phyloP scores from a whole-genome alignment of 352 stramenopile species.

The Phytophthora aleatoria region DNA sequence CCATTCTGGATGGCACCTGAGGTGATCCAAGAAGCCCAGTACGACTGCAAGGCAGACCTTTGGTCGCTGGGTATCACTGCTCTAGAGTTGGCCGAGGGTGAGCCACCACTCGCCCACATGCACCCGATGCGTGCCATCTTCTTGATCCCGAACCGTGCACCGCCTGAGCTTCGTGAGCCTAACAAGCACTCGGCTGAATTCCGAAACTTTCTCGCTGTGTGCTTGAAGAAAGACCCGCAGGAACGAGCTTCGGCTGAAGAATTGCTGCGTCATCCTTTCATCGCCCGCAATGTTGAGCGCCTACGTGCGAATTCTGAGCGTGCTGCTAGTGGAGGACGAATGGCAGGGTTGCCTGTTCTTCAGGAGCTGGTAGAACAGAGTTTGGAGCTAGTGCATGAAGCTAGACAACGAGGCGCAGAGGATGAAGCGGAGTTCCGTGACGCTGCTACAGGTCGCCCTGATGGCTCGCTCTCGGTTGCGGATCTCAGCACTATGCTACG shows the following conservation, averaged over 20 bases:
- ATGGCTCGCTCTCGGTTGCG: slow-evolving; percentile 65
- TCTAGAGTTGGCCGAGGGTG: slow-evolving; percentile 89
- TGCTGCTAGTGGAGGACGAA: slow-evolving; percentile 14
- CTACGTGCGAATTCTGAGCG: slow-evolving; percentile 36
- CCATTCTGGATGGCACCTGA: slow-evolving; percentile 94
- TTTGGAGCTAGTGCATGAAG: slow-evolving; percentile 62
- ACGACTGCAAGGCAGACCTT: slow-evolving; percentile 84
- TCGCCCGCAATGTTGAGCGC: slow-evolving; percentile 60
- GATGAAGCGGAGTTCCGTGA: slow-evolving; percentile 63
- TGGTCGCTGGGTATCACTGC: slow-evolving; percentile 90
- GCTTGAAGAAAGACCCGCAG: slow-evolving; percentile 70
- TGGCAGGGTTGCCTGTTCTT: slow-evolving; percentile 53
- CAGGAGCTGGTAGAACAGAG: slow-evolving; percentile 79
- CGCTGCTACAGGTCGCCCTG: slow-evolving; percentile 51
- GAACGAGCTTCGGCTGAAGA: slow-evolving; percentile 53
- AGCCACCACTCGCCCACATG: slow-evolving; percentile 83
- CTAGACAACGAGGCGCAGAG: slow-evolving; percentile 49
- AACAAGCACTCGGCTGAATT: slow-evolving; percentile 54
- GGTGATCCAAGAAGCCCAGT: slow-evolving; percentile 88
- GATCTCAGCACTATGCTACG: slow-evolving; percentile 74
- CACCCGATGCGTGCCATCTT: slow-evolving; percentile 90
- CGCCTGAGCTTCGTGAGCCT: slow-evolving; percentile 55
- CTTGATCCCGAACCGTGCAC: slow-evolving; percentile 71
- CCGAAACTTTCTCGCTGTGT: slow-evolving; percentile 61
- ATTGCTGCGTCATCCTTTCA: slow-evolving; percentile 64